Conservation (phyloP, 257 asterid genomes). For the Gentiana macrophylla region DNA sequence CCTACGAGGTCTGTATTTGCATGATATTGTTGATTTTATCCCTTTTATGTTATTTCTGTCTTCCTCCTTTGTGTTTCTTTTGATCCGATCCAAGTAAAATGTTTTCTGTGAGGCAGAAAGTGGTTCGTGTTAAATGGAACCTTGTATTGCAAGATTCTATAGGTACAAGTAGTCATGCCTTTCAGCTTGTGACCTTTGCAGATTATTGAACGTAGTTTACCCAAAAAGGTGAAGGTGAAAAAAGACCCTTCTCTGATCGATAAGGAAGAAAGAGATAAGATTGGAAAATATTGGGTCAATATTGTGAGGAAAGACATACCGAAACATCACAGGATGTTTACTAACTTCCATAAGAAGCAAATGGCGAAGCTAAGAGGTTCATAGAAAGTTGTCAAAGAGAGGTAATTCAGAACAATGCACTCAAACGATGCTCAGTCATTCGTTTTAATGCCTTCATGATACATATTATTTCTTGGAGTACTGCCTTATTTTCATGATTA, state of each 20-base stretch:
- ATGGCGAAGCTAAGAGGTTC: slow-evolving; percentile 79
- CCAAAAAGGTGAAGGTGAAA: slow-evolving; percentile 63
- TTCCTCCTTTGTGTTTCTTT: slow-evolving; percentile 8
- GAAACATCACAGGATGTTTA: slow-evolving; percentile 68
- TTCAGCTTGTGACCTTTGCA: slow-evolving; percentile 32
- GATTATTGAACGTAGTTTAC: slow-evolving; percentile 92
- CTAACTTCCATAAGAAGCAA: slow-evolving; percentile 67
- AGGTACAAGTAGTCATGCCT: slow-evolving; percentile 3
- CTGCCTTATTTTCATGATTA: not conserved
- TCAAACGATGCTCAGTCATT: not conserved
- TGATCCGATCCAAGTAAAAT: not conserved
- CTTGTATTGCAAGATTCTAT: not conserved
- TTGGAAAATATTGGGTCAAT: slow-evolving; percentile 65
- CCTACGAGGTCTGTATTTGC: slow-evolving; percentile 68
- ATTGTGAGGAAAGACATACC: slow-evolving; percentile 91
- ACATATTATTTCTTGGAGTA: not conserved
- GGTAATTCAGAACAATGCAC: slow-evolving; percentile 29
- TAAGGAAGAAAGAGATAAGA: slow-evolving; percentile 83
- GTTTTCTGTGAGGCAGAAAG: not conserved
- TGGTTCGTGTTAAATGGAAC: slow-evolving; percentile 3
- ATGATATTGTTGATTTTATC: not conserved
- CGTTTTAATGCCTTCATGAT: slow-evolving; percentile 3
- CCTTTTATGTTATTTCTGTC: too few species aligned
- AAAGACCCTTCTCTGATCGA: slow-evolving; percentile 82
- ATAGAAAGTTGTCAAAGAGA: slow-evolving; percentile 95